Conservation (phyloP, 192 early-diverging fungal species). For the Backusella mclennaniae region DNA sequence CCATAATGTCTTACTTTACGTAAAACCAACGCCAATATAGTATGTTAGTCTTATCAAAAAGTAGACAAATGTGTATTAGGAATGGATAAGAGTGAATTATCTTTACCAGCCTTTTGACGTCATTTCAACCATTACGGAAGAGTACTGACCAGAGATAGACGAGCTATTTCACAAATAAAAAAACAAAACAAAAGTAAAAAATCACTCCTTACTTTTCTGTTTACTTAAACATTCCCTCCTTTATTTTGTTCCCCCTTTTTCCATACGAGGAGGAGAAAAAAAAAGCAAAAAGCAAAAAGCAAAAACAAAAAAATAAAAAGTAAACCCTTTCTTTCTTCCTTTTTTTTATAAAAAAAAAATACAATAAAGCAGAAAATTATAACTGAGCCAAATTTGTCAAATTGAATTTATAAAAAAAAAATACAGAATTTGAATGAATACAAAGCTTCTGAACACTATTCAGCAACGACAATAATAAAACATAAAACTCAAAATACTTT, state of each 20-base stretch:
- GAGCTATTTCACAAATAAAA: neutral
- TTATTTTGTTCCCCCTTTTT: neutral
- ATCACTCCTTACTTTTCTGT: constrained; percentile 14
- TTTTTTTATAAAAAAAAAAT: neutral
- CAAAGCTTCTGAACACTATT: neutral
- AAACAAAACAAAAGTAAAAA: neutral
- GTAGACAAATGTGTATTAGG: neutral
- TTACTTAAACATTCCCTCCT: constrained; percentile 8
- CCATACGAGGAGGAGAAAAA: neutral
- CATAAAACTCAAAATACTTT: neutral
- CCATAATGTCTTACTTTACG: neutral
- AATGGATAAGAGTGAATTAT: neutral
- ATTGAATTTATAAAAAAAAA: neutral
- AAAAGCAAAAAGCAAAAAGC: neutral
- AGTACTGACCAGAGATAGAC: neutral
- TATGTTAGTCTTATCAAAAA: neutral
- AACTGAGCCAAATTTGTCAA: neutral
- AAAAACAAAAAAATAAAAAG: neutral
- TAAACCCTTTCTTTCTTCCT: neutral
- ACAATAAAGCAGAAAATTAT: neutral
- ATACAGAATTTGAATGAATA: neutral
- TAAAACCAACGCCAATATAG: neutral
- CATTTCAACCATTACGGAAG: neutral
- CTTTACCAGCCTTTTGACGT: neutral
- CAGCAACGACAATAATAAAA: neutral